Evolutionary conservation across 345 rosid species (phyloP), one percentile per base, ranked within the genome.

Genomic region (Eucalyptus tenuipes): DNA sequence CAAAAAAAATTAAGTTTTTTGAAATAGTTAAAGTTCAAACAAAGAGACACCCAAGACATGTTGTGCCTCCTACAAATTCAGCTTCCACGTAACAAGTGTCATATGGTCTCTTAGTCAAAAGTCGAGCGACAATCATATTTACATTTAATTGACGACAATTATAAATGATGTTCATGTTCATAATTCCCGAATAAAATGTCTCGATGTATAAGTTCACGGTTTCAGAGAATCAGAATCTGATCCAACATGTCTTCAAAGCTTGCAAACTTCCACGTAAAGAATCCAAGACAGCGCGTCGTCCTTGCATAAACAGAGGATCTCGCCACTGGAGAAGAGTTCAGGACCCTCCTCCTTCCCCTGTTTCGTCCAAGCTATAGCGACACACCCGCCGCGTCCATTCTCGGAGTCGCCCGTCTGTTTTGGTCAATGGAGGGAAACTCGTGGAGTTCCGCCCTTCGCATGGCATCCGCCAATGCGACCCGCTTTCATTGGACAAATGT

Each of bases 311-410:
- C n/a, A 3, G 14, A 59, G 8, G 3, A 59, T 59, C 68, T 59
- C 0, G 31, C 16, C 68, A 59, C 0, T 59, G 14, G 31, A 59
- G 68, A 59, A 1, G 31, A 59, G 68, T 25, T 27, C 31, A 59
- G n/a, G 68, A 13, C 31, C 16, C 57, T 27, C 68, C 31, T 25
- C 5, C 66, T 12, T 59, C 68, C 15, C 68, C 66, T 59, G 68
- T 55, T 59, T 52, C 66, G 16, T 11, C 66, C 66, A 27, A 27
- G 31, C 66, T 27, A 59, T 12, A 27, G 66, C 66, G 5, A 59
- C 66, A 25, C 29, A 59, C 66, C 66, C 31, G 14, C n/a, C 31
- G 0, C 0, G 31, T 0, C 66, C 66, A 59, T 59, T 0, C 15
- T 59, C 66, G 29, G 66, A 59, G n/a, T 25, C 29, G 31, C 66